Evolutionary conservation across 208 protist species (phyloP).

Genomic region (Leishmania amazonensis): DNA sequence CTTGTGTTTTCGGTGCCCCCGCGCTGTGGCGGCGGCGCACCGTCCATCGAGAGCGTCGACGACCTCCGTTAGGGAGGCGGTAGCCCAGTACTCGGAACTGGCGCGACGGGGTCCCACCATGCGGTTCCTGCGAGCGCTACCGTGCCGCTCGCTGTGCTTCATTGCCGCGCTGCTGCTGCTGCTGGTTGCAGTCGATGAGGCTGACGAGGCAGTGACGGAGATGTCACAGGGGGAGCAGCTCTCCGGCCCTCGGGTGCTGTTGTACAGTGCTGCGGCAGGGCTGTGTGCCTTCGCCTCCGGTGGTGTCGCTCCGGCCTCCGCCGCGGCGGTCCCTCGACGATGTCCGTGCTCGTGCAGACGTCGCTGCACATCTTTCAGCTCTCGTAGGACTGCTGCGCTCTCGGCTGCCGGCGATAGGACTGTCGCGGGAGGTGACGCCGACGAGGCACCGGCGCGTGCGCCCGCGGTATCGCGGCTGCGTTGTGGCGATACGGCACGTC

Average conservation of each 20-base stretch:
- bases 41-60: constrained; percentile 20
- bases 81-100: constrained; percentile 13
- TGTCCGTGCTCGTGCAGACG: constrained; percentile 13
- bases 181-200: constrained; percentile 3
- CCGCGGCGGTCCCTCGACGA: neutral
- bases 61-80: constrained; percentile 24
- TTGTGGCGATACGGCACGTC: neutral
- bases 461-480: neutral
- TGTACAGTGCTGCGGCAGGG: neutral
- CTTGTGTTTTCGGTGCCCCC: neutral
- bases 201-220: constrained; percentile 5
- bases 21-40: neutral
- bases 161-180: neutral
- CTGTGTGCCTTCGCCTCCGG: neutral
- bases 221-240: constrained; percentile 27
- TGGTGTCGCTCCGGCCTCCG: neutral
- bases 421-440: neutral
- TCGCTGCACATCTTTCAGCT: constrained; percentile 20
- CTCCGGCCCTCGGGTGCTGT: neutral
- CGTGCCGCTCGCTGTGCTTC: neutral
- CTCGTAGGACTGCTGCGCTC: constrained; percentile 26
- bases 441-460: neutral
- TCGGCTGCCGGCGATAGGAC: constrained; percentile 10
- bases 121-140: neutral
- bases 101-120: neutral